Conservation (phyloP, 2,329 filamentous ascomycete genomes). For the Venturia asperata region DNA sequence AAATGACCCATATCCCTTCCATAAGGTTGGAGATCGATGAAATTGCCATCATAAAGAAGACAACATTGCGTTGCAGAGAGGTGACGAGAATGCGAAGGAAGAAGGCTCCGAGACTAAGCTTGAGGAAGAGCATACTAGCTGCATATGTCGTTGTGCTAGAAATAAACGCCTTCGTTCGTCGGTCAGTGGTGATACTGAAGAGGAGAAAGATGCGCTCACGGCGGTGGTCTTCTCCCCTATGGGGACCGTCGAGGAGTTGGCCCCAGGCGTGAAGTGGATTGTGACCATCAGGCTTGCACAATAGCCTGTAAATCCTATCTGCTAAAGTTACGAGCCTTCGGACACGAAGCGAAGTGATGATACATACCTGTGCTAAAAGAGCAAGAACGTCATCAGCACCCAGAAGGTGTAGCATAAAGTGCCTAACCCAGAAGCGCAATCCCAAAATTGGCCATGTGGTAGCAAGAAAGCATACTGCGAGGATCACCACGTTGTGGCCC, state of each 20-base stretch:
- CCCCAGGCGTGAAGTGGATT: conserved; percentile 1
- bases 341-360: too few species aligned
- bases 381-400: conserved; percentile 1
- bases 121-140: conserved; percentile 36
- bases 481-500: neutral
- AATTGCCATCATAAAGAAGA: conserved; percentile 26
- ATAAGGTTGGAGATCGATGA: conserved; percentile 30
- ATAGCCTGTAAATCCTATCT: conserved; percentile 5
- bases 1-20: conserved; percentile 26
- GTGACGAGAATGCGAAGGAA: conserved; percentile 38
- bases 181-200: neutral
- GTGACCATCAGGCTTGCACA: neutral
- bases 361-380: neutral
- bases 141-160: conserved; percentile 27
- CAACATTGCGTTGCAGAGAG: conserved; percentile 31
- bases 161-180: neutral
- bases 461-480: conserved; percentile 12
- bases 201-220: neutral
- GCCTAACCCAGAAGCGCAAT: conserved; percentile 10
- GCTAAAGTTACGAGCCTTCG: neutral
- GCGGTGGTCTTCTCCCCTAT: neutral
- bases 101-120: conserved; percentile 40
- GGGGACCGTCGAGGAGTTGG: neutral
- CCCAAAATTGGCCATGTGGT: conserved; percentile 6
- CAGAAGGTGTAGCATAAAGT: neutral